Conservation (phyloP, 2,329 filamentous ascomycete species). For the Trichoderma brevicompactum region DNA sequence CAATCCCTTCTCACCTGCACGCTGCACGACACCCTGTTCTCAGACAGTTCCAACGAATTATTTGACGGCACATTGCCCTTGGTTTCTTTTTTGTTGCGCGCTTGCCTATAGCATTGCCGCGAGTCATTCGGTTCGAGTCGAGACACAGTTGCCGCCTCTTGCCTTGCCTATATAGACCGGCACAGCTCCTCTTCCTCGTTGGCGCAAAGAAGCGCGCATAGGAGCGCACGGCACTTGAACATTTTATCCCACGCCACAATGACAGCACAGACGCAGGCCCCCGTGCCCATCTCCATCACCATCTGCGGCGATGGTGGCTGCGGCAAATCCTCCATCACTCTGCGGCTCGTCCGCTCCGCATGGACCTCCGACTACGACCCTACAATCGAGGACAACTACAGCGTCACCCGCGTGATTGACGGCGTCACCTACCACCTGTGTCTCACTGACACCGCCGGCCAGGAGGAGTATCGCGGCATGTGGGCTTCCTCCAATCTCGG, state of each 20-base stretch:
- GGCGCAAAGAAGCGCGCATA: conserved; percentile 13
- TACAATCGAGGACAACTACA: conserved; percentile 84
- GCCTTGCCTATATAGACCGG: background rate
- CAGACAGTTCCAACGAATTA: background rate
- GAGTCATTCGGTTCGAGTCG: background rate
- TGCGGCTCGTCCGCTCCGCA: conserved; percentile 78
- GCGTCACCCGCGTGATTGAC: conserved; percentile 78
- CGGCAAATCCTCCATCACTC: conserved; percentile 82
- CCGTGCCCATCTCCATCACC: conserved; percentile 71
- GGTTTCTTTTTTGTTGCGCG: conserved; percentile 38
- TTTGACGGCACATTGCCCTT: conserved; percentile 29
- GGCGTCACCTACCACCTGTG: conserved; percentile 79
- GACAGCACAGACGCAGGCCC: conserved; percentile 34
- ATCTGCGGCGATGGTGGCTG: conserved; percentile 87
- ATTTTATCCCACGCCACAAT: background rate
- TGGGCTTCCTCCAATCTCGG: conserved; percentile 80
- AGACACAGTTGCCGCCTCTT: background rate
- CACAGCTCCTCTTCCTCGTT: background rate
- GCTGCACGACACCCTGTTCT: conserved; percentile 1
- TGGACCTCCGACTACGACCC: conserved; percentile 86
- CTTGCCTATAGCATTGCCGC: background rate
- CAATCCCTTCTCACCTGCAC: background rate
- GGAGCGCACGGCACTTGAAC: no score
- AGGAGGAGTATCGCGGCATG: conserved; percentile 87
- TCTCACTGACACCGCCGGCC: conserved; percentile 84